These are phyloP conservation scores for Cucurbitaria berberidis DNA, from an alignment of 2,329 filamentous ascomycete species.

Conservation along the genomic window DNA sequence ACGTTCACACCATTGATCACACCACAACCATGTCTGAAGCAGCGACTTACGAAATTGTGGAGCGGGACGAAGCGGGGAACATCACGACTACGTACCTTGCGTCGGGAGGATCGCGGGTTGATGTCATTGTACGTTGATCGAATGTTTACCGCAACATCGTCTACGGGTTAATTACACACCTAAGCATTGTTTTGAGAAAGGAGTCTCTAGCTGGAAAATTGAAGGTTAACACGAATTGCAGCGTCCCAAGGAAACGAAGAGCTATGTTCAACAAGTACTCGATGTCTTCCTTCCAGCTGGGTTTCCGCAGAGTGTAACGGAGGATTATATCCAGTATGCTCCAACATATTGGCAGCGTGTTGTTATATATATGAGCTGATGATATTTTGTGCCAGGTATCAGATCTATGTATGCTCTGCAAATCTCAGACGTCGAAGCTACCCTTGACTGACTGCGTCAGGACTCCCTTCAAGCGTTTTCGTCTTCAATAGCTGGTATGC, in stretches of 20 bases:
- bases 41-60: slow-evolving; percentile 29
- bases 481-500: slow-evolving; percentile 77
- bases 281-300: slow-evolving; percentile 85
- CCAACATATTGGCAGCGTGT: background rate
- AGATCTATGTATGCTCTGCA: slow-evolving; percentile 63
- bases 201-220: background rate
- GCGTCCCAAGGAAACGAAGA: slow-evolving; percentile 8
- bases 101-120: slow-evolving; percentile 48
- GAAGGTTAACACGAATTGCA: slow-evolving; percentile 2
- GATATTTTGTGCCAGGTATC: slow-evolving; percentile 58
- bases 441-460: slow-evolving; percentile 36
- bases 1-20: background rate
- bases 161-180: no score
- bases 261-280: slow-evolving; percentile 53
- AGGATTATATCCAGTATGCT: slow-evolving; percentile 75
- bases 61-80: slow-evolving; percentile 59
- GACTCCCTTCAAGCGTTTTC: slow-evolving; percentile 87
- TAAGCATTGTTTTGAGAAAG: no score
- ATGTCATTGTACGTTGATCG: slow-evolving; percentile 54
- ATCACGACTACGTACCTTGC: slow-evolving; percentile 58
- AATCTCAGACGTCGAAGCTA: background rate
- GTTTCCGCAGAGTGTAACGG: slow-evolving; percentile 85
- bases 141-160: no score
- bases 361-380: slow-evolving; percentile 2
- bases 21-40: slow-evolving; percentile 5